phyloP scores from a whole-genome alignment of 2,329 filamentous ascomycete genomes.

The Ceratocystis variospora region DNA sequence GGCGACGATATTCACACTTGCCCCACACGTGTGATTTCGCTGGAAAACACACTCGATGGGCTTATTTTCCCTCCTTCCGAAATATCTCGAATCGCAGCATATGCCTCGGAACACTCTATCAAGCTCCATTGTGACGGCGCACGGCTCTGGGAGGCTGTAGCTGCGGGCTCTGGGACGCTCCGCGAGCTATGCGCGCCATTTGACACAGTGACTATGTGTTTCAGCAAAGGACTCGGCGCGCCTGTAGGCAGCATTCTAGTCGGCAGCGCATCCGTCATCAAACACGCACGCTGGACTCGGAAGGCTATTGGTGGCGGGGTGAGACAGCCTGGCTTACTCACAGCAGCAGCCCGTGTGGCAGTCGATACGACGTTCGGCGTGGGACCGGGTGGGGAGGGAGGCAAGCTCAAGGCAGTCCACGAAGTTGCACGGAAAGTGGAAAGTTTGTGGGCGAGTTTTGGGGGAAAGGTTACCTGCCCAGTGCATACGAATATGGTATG shows the following conservation, averaged over 20 bases:
- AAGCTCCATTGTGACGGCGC: slow-evolving; percentile 68
- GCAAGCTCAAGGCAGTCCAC: slow-evolving; percentile 48
- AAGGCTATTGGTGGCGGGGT: slow-evolving; percentile 64
- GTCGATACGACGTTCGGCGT: slow-evolving; percentile 38
- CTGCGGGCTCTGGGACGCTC: slow-evolving; percentile 51
- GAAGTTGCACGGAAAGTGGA: slow-evolving; percentile 49
- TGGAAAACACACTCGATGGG: slow-evolving; percentile 78
- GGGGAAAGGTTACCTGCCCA: slow-evolving; percentile 53
- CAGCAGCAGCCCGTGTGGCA: slow-evolving; percentile 56
- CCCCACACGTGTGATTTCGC: slow-evolving; percentile 64
- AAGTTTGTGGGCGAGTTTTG: slow-evolving; percentile 54
- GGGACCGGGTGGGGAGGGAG: slow-evolving; percentile 32
- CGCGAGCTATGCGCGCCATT: slow-evolving; percentile 54
- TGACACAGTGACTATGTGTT: slow-evolving; percentile 64
- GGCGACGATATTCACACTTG: slow-evolving; percentile 61
- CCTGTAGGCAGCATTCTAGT: slow-evolving; percentile 67
- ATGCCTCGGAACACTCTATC: slow-evolving; percentile 50
- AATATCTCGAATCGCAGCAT: slow-evolving; percentile 52
- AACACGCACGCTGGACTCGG: slow-evolving; percentile 34
- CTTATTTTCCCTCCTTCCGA: slow-evolving; percentile 65
- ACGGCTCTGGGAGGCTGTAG: slow-evolving; percentile 68
- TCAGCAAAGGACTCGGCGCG: slow-evolving; percentile 70
- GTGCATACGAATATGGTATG: slow-evolving; percentile 90
- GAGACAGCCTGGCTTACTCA: slow-evolving; percentile 57
- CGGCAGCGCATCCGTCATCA: slow-evolving; percentile 30